phyloP scores from a whole-genome alignment of 2,329 filamentous ascomycete genomes.

The Acrocalymma vagum region DNA sequence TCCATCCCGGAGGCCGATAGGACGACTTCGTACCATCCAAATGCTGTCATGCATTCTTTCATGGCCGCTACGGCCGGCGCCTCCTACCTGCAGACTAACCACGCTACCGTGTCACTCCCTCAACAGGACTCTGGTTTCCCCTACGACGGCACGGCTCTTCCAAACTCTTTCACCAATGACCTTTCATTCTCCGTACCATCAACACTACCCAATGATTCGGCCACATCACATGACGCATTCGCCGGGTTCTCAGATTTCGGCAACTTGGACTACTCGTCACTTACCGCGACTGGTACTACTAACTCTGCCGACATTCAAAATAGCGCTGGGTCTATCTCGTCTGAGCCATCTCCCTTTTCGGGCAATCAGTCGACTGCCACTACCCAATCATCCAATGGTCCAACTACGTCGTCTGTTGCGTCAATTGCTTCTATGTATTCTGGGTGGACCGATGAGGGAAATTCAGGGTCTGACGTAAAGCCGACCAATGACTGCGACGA shows the following conservation, averaged over 20 bases:
- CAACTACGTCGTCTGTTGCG: slow-evolving; percentile 41
- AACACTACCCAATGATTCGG: slow-evolving; percentile 29
- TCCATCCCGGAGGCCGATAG: slow-evolving; percentile 44
- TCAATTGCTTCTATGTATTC: slow-evolving; percentile 47
- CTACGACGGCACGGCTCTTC: slow-evolving; percentile 30
- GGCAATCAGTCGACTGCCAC: slow-evolving; percentile 39
- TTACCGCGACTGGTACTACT: slow-evolving; percentile 31
- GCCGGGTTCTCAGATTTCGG: slow-evolving; percentile 36
- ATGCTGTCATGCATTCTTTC: slow-evolving; percentile 47
- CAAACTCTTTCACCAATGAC: slow-evolving; percentile 30
- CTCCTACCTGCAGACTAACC: slow-evolving; percentile 44
- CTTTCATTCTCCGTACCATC: slow-evolving; percentile 33
- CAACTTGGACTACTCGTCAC: slow-evolving; percentile 32
- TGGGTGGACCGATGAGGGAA: slow-evolving; percentile 45
- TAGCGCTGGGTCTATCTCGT: slow-evolving; percentile 39
- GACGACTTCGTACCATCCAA: slow-evolving; percentile 32
- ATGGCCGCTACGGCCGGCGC: slow-evolving; percentile 44
- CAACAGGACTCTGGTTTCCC: slow-evolving; percentile 31
- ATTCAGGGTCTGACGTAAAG: slow-evolving; percentile 26
- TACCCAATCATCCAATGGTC: slow-evolving; percentile 41
- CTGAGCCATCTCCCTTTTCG: slow-evolving; percentile 46
- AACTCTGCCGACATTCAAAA: slow-evolving; percentile 36
- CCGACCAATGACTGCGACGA: slow-evolving; percentile 36
- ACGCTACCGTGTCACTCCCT: slow-evolving; percentile 30
- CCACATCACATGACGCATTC: slow-evolving; percentile 30